Conservation (phyloP, 768 basidiomycete species). For the Imleria badia region DNA sequence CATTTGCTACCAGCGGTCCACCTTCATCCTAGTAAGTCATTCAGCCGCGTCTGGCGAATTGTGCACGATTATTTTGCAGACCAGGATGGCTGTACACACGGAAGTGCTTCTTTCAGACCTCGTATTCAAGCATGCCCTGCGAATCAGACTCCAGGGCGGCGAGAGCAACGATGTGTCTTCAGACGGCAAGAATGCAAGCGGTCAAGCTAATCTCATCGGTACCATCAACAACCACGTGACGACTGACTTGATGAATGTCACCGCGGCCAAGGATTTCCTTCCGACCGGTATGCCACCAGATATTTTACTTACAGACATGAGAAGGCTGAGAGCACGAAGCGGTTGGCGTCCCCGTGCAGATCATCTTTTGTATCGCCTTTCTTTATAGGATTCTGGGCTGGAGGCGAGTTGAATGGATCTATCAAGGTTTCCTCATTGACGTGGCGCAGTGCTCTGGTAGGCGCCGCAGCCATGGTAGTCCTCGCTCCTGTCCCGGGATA, state of each 20-base stretch:
- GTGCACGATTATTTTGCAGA: conserved; percentile 18
- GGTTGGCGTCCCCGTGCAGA: conserved; percentile 2
- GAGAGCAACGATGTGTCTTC: conserved; percentile 1
- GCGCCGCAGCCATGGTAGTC: conserved; percentile 50
- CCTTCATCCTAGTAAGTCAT: conserved; percentile 32
- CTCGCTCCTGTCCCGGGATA: conserved; percentile 59
- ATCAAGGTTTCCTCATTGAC: conserved; percentile 34
- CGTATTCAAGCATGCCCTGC: conserved; percentile 55
- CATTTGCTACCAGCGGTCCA: conserved; percentile 52
- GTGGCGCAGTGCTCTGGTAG: conserved; percentile 55
- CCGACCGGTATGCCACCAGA: neutral
- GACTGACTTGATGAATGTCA: conserved; percentile 31
- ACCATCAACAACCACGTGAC: conserved; percentile 77
- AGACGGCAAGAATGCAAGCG: conserved; percentile 7
- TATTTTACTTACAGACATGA: conserved; percentile 12
- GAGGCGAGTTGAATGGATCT: neutral
- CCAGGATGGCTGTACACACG: conserved; percentile 44
- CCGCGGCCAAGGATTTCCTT: conserved; percentile 15
- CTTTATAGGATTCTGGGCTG: conserved; percentile 7
- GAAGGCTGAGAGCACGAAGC: conserved; percentile 30
- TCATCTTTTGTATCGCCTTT: conserved; percentile 2
- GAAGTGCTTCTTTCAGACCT: conserved; percentile 56
- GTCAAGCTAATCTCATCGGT: conserved; percentile 58
- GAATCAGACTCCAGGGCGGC: conserved; percentile 41
- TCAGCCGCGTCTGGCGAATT: neutral